These are phyloP conservation scores for Magnolia officinalis DNA, from an alignment of 164 flowering plant genomes.

Conservation along the genomic window DNA sequence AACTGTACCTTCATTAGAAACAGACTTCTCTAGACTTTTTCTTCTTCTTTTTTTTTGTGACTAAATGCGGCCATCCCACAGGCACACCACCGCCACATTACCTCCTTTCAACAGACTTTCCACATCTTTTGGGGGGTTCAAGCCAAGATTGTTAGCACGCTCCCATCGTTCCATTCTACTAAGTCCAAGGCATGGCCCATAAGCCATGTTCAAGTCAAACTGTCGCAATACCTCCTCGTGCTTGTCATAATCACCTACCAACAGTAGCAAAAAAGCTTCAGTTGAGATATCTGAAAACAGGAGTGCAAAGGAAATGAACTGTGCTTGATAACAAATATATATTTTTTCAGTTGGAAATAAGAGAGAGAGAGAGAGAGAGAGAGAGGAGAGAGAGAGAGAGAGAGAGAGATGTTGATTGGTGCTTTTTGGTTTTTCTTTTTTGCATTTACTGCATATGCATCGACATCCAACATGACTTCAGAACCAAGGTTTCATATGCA, in stretches of 20 bases:
- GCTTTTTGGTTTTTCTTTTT: too few relatives aligned
- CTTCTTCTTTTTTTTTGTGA: background rate
- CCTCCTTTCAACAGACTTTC: constrained; percentile 35
- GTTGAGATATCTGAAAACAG: background rate
- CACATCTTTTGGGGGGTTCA: constrained; percentile 68
- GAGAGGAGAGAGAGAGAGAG: too few relatives aligned
- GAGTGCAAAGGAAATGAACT: too few relatives aligned
- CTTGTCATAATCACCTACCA: constrained; percentile 40
- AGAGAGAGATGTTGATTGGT: too few relatives aligned
- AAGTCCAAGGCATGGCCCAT: constrained; percentile 87
- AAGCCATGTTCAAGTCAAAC: constrained; percentile 82
- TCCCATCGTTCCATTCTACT: constrained; percentile 70
- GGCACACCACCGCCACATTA: constrained; percentile 39
- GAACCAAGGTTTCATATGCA: too few relatives aligned
- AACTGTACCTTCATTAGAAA: constrained; percentile 17
- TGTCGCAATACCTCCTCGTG: constrained; percentile 63
- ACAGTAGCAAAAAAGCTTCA: background rate
- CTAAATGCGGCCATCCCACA: constrained; percentile 75
- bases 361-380: too few relatives aligned
- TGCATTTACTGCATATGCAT: too few relatives aligned
- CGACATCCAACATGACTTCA: too few relatives aligned
- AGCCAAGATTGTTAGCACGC: constrained; percentile 58
- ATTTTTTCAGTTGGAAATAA: too few relatives aligned
- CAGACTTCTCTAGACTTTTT: background rate
- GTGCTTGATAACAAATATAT: too few relatives aligned